Evolutionary conservation across 2,329 filamentous ascomycete genomes (phyloP).

Genomic region (Nemania serpens): DNA sequence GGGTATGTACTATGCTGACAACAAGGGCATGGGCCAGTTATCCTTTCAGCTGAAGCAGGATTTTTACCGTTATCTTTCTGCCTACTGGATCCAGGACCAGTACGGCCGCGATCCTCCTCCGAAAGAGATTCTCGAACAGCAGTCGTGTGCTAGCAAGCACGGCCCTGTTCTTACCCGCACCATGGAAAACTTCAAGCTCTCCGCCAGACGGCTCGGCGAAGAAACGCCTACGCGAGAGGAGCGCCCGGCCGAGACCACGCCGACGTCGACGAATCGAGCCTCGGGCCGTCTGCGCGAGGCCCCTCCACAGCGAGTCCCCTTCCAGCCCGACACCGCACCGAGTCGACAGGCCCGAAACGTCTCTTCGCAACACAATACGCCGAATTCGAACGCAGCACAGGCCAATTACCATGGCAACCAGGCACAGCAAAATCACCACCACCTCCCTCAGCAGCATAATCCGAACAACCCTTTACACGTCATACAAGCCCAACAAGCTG

Average conservation of each 20-base stretch:
- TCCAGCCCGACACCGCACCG: slow-evolving; percentile 77
- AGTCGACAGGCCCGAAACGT: slow-evolving; percentile 66
- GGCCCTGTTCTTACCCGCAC: slow-evolving; percentile 79
- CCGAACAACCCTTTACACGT: slow-evolving; percentile 39
- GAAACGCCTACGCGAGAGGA: slow-evolving; percentile 65
- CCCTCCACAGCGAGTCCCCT: slow-evolving; percentile 82
- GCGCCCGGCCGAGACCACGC: slow-evolving; percentile 57
- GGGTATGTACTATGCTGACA: slow-evolving; percentile 73
- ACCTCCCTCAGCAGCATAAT: slow-evolving; percentile 38
- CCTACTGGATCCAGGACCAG: slow-evolving; percentile 81
- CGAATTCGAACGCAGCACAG: slow-evolving; percentile 33
- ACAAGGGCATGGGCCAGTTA: slow-evolving; percentile 66
- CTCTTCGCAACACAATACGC: slow-evolving; percentile 49
- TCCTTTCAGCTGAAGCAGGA: slow-evolving; percentile 85
- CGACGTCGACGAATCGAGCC: slow-evolving; percentile 59
- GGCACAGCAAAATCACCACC: slow-evolving; percentile 32
- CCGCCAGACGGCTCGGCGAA: slow-evolving; percentile 60
- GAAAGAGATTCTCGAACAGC: slow-evolving; percentile 82
- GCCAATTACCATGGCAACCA: slow-evolving; percentile 32
- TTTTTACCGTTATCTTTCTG: slow-evolving; percentile 88
- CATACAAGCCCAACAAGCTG: slow-evolving; percentile 41
- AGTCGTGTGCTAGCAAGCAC: slow-evolving; percentile 78
- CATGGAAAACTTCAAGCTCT: slow-evolving; percentile 71
- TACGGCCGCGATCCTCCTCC: slow-evolving; percentile 83
- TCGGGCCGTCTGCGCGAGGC: slow-evolving; percentile 75